These are phyloP conservation scores for Apiospora saccharicola DNA, from an alignment of 2,329 filamentous ascomycete species.

Conservation along the genomic window DNA sequence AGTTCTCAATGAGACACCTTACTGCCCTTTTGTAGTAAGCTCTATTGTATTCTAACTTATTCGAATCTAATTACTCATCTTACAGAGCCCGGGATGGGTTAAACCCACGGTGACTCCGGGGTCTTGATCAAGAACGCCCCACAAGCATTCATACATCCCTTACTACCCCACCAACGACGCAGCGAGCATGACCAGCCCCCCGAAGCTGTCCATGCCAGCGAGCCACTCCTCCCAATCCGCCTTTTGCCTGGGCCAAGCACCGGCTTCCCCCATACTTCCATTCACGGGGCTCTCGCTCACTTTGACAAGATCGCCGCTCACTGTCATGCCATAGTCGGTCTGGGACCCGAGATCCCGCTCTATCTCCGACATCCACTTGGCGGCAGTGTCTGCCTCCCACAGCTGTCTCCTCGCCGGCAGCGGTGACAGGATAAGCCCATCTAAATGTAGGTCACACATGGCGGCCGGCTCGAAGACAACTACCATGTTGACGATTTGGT, in stretches of 20 bases:
- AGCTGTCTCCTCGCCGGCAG: constrained; percentile 50
- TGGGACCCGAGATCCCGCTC: constrained; percentile 35
- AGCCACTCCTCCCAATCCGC: constrained; percentile 54
- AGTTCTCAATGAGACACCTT: too few relatives aligned
- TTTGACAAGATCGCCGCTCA: constrained; percentile 43
- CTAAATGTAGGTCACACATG: constrained; percentile 44
- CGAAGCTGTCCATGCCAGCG: constrained; percentile 53
- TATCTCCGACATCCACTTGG: constrained; percentile 44
- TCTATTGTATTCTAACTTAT: too few relatives aligned
- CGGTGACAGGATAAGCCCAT: constrained; percentile 48
- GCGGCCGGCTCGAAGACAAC: constrained; percentile 50
- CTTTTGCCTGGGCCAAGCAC: constrained; percentile 30
- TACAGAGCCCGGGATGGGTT: too few relatives aligned
- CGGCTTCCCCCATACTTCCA: constrained; percentile 24
- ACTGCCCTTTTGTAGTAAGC: too few relatives aligned
- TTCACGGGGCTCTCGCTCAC: constrained; percentile 32
- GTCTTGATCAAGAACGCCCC: too few relatives aligned
- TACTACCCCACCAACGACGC: constrained; percentile 40
- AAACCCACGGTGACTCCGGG: too few relatives aligned
- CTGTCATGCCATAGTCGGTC: constrained; percentile 40
- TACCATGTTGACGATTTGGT: constrained; percentile 50
- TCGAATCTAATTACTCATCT: too few relatives aligned
- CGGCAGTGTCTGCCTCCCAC: constrained; percentile 50
- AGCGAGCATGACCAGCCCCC: constrained; percentile 53
- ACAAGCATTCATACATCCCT: neutral